Base-by-base conservation (phyloP, 2,329 filamentous ascomycete genomes). In the Kalmusia sp. region DNA sequence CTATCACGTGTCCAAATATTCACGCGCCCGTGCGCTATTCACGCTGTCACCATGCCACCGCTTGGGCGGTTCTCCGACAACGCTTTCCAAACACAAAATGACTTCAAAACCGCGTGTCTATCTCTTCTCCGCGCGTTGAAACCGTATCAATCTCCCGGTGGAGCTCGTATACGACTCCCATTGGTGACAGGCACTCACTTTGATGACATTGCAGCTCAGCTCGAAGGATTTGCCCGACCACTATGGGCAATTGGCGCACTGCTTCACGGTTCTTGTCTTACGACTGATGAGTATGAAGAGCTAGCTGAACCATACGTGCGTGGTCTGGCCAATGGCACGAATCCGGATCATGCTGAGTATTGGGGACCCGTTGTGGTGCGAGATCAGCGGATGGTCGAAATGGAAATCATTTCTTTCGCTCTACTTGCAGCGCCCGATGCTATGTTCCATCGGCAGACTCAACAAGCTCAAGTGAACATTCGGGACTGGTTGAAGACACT, bases 341-440 rank as follows among this genome's bases (percentile, higher is more conserved):
- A 76, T 43, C 72, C 73, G 11, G 11, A 49, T 0, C 68, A 72
- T 39, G 28, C 56, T 0, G 73, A 76, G 21, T 84, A 81, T 55
- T 84, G 81, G 81, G 81, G 80, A 0, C 63, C 71, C 1, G 73
- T 83, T 2, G 66, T 70, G 0, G 62, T 80, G 4, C 71, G 72
- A 17, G 80, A 84, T 43, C 82, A 84, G 58, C 65, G 80, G 2
- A 84, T 84, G 81, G 82, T 84, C 0, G 82, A 84, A 57, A 76
- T 80, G 34, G 81, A 84, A 58, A 79, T 80, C 22, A 73, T 84
- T 3, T 76, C 79, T 0, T 82, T 79, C 59, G 79, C 80, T 0
- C 65, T 84, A 1, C 68, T 84, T 0, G 64, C 71, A 2, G 77
- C 79, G 0, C 80, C 81, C 1, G 60, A 70, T 3, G 60, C 68